Evolutionary conservation across 1,284 basidiomycete species (phyloP).

Genomic region (Hypsizygus ulmarius): DNA sequence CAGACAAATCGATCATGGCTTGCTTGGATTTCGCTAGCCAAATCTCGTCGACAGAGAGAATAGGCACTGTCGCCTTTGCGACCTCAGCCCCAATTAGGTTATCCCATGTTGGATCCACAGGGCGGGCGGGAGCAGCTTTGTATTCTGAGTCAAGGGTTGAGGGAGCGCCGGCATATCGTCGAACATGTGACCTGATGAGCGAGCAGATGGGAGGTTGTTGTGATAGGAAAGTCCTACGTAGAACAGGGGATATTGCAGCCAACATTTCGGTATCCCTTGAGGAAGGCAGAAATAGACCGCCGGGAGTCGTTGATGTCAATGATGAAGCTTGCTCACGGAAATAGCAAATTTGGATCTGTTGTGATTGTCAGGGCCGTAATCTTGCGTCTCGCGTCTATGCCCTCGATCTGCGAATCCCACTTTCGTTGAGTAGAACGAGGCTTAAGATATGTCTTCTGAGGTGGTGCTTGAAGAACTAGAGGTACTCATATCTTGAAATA

Average conservation of each 20-base stretch:
- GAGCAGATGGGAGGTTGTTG: slow-evolving; percentile 3
- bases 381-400: not conserved
- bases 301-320: too few species aligned
- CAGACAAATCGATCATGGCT: slow-evolving; percentile 22
- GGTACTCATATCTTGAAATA: slow-evolving; percentile 41
- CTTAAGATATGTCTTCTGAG: slow-evolving; percentile 52
- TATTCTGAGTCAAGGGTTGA: not conserved
- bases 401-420: not conserved
- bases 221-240: slow-evolving; percentile 8
- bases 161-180: slow-evolving; percentile 3
- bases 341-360: slow-evolving; percentile 15
- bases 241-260: slow-evolving; percentile 9
- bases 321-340: not conserved
- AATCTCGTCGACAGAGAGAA: slow-evolving; percentile 28
- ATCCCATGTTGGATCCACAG: slow-evolving; percentile 2
- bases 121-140: not conserved
- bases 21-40: slow-evolving; percentile 39
- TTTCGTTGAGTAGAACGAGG: not conserved
- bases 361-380: not conserved
- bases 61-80: not conserved
- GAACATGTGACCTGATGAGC: slow-evolving; percentile 8
- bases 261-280: slow-evolving; percentile 8
- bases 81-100: slow-evolving; percentile 1
- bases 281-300: not conserved
- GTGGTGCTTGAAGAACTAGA: slow-evolving; percentile 83